Base-by-base conservation (phyloP, 495 filamentous ascomycete species). In the Cercophora samala region DNA sequence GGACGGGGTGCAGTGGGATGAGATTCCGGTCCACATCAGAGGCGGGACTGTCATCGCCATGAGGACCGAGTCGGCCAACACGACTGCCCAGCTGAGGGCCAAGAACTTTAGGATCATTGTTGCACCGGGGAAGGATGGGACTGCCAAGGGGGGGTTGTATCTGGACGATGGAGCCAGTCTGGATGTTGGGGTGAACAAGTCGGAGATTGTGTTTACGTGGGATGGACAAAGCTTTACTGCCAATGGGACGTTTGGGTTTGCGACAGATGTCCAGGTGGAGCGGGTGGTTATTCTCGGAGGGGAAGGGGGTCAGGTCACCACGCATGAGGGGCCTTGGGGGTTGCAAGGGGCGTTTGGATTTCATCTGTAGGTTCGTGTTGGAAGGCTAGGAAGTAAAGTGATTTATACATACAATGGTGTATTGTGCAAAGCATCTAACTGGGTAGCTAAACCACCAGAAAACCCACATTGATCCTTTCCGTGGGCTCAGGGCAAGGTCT, bases 21-120 rank as follows among this genome's bases (percentile, higher is more conserved):
- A 85, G 55, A 92, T 96, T 68, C 91, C 92, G 8, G 79, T 95
- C n/a, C 87, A 90, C 75, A 84, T 92, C 68, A 82, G 85, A 46
- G 89, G 90, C 1, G 90, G 92, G 3, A 80, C 75, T 24, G 86
- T 96, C 68, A 68, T 93, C 26, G 90, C 92, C 8, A 42, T 72
- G 65, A 84, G 92, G 8, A 74, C 79, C 0, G 76, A 79, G 17
- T 81, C 81, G 58, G 88, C 85, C 1, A 90, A 85, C 69, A 96
- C 91, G 3, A 95, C 91, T 2, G 78, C 81, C 4, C 87, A 86
- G 66, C 73, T 94, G 23, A 83, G 92, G 25, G 78, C 80, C 46
- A 76, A 87, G 66, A 81, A 87, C 58, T 93, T 94, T 77, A 84
- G 87, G 70, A 72, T 96, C 23, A 66, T 93, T n/a, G 78, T 96